Base-by-base conservation (phyloP, 805 yeast species). In the Priceomyces castillae region DNA sequence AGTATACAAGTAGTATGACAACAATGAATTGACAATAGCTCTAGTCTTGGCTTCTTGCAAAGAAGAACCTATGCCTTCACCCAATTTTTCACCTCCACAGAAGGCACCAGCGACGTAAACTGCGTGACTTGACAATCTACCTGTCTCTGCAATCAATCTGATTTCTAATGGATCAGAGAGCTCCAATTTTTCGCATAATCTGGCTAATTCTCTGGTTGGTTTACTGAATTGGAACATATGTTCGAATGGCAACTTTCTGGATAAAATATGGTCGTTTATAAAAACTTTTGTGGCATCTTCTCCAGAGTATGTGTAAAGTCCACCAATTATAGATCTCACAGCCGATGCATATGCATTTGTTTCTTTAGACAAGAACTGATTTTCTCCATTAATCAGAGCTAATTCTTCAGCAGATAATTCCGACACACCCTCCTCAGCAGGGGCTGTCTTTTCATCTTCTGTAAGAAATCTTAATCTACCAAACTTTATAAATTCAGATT, bases 61-160 rank as follows among this genome's bases (percentile, higher is more conserved):
- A 22, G 95, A 86, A 5, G 95, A 74, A 30, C 98, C 99, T 59
- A 86, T 89, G 34, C 97, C 97, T 65, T 94, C 97, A 40, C 97
- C 97, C 43, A 94, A 73, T 65, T 88, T 82, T 50, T 81, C 80
- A 11, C 74, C 73, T 28, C 97, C 98, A 45, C 86, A 75, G 64
- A 90, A 94, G 1, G 88, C 94, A 40, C 97, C 98, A 26, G 92
- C 95, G 11, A 92, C 85, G 54, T 80, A 94, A 30, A 90, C 84
- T 18, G 99, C 95, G 37, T 86, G 81, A 46, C 79, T 76, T 2
- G 96, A 81, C 56, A 75, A 71, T 65, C 99, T 80, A 63, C 99
- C 99, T 22, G 96, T 86, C 67, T 94, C 99, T 26, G 96, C 90
- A 43, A 94, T 70, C 46, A 94, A 75, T 59, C 95, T 81, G 18